Conservation (phyloP, 225 moss, liverwort and hornwort genomes). For the Takakia lepidozioides region DNA sequence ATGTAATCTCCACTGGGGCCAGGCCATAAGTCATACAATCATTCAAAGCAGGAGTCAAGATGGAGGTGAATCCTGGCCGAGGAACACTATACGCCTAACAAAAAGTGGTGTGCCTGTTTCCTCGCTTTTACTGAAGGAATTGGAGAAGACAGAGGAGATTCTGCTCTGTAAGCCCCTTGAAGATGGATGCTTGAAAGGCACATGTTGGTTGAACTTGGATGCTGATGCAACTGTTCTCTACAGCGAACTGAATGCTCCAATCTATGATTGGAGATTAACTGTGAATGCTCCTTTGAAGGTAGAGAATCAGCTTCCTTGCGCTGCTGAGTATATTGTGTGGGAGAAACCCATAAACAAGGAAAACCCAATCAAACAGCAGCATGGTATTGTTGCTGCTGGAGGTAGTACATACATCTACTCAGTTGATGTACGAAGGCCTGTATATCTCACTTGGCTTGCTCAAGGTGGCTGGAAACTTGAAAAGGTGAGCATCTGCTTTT, state of each 20-base stretch:
- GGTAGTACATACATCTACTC: constrained; percentile 71
- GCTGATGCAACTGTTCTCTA: constrained; percentile 86
- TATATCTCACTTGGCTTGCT: constrained; percentile 82
- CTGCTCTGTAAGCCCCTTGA: constrained; percentile 55
- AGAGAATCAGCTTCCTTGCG: constrained; percentile 87
- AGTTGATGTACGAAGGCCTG: constrained; percentile 87
- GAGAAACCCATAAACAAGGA: constrained; percentile 71
- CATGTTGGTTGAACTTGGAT: constrained; percentile 91
- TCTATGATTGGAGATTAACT: constrained; percentile 87
- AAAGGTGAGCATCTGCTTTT: no score
- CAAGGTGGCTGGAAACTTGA: constrained; percentile 99
- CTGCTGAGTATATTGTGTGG: constrained; percentile 79
- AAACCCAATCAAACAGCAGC: constrained; percentile 58
- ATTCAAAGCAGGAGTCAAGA: constrained; percentile 47
- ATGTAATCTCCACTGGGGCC: constrained; percentile 82
- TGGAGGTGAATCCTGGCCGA: constrained; percentile 31
- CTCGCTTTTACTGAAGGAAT: constrained; percentile 65
- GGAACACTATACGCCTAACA: constrained; percentile 28
- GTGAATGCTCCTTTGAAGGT: constrained; percentile 90
- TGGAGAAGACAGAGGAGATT: constrained; percentile 91
- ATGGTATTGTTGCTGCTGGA: constrained; percentile 72
- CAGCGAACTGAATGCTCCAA: constrained; percentile 61
- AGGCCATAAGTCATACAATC: constrained; percentile 52
- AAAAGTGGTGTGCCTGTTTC: constrained; percentile 66
- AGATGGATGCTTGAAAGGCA: constrained; percentile 35